A percentile compares a stretch with the other conserved stretches of the same genome.
Evolutionary conservation across 257 asterid species (phyloP).

Genomic region (Solanum infundibuliforme): DNA sequence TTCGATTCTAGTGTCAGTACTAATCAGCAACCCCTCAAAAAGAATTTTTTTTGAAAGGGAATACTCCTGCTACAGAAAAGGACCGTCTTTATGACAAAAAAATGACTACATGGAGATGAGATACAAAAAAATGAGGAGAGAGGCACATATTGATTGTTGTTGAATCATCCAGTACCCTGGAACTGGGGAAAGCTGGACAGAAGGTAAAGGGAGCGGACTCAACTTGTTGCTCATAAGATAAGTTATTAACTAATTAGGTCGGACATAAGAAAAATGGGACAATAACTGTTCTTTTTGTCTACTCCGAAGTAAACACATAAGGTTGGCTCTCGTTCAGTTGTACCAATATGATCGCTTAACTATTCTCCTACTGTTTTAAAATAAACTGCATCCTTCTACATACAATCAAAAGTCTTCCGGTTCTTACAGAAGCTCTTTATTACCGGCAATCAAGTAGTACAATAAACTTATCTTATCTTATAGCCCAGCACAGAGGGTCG

Average conservation of each 20-base stretch:
- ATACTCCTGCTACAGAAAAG: not conserved
- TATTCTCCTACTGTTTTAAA: not conserved
- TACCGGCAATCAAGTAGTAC: not conserved
- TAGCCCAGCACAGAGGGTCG: not conserved
- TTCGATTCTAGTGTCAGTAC: not conserved
- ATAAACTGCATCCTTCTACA: not conserved
- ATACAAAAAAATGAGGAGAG: not conserved
- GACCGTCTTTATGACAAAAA: not conserved
- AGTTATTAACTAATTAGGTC: not conserved
- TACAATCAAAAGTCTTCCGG: not conserved
- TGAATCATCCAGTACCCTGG: not conserved
- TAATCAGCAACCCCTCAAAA: not conserved
- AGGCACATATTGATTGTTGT: not conserved
- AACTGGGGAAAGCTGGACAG: not conserved
- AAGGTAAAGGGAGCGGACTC: not conserved
- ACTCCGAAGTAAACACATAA: not conserved
- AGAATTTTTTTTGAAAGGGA: not conserved
- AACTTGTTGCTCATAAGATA: not conserved
- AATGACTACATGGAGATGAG: not conserved
- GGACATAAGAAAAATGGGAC: not conserved
- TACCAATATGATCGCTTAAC: not conserved
- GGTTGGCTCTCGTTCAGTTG: not conserved
- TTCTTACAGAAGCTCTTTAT: not conserved
- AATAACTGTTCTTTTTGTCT: not conserved
- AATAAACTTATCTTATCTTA: not conserved